Evolutionary conservation across 2,329 filamentous ascomycete genomes (phyloP).

Genomic region (Ceratocystis albifundus): DNA sequence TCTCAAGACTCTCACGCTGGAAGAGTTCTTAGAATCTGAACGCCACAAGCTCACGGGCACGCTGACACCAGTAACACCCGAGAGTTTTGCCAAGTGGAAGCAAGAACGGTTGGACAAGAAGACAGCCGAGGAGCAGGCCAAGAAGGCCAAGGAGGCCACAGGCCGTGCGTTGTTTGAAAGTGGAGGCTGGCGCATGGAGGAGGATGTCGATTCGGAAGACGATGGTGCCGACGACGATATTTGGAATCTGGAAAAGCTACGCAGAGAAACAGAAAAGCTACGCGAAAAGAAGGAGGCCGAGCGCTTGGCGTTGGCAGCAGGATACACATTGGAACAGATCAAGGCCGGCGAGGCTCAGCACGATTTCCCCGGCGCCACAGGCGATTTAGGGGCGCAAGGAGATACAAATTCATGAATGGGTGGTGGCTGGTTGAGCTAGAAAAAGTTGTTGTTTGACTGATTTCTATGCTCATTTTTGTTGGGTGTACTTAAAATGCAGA

Average conservation of each 20-base stretch:
- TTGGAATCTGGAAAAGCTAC: constrained; percentile 74
- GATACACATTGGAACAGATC: constrained; percentile 22
- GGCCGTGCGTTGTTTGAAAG: constrained; percentile 93
- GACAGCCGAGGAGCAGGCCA: constrained; percentile 80
- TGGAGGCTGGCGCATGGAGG: constrained; percentile 72
- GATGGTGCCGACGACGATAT: constrained; percentile 41
- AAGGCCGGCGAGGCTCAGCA: constrained; percentile 20
- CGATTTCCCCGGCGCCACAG: constrained; percentile 22
- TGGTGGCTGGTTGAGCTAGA: neutral
- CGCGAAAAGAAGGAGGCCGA: constrained; percentile 69
- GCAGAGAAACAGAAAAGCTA: constrained; percentile 71
- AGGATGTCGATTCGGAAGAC: constrained; percentile 53
- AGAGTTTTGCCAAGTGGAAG: constrained; percentile 95
- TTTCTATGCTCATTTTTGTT: neutral
- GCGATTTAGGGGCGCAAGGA: constrained; percentile 7
- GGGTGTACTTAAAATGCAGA: neutral
- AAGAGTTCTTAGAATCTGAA: constrained; percentile 95
- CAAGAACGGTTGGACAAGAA: constrained; percentile 90
- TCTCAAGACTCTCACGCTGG: constrained; percentile 82
- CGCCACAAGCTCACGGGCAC: constrained; percentile 86
- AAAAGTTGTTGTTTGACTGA: neutral
- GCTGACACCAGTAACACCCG: constrained; percentile 84
- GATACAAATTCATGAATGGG: neutral
- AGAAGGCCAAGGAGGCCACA: constrained; percentile 87
- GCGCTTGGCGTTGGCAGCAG: constrained; percentile 24